Conservation (phyloP, 352 stramenopile species). For the Pelagophyceae sp. region DNA sequence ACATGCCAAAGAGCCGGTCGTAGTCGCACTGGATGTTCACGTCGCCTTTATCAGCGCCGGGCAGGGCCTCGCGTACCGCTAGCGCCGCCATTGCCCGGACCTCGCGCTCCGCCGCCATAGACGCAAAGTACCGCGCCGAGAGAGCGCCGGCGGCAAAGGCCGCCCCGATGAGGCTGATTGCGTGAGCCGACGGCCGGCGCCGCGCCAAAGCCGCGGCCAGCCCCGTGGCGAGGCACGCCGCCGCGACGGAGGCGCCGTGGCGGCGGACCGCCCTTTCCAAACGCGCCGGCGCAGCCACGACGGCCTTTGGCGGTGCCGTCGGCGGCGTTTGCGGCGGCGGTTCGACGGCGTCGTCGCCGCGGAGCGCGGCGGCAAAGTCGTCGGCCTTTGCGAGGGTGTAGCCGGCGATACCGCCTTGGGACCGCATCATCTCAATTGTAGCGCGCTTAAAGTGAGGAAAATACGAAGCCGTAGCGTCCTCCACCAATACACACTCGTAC, state of each 20-base stretch:
- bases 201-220: no score
- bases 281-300: no score
- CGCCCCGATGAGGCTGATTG: background rate
- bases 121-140: background rate
- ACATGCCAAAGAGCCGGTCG: background rate
- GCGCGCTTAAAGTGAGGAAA: conserved; percentile 42
- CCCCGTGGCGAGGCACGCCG: no score
- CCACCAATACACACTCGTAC: conserved; percentile 46
- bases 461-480: conserved; percentile 36
- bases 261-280: no score
- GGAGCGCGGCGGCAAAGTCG: no score
- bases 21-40: background rate
- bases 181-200: no score
- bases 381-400: no score
- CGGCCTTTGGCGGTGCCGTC: no score
- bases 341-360: no score
- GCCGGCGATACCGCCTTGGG: conserved; percentile 44
- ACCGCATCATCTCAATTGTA: conserved; percentile 42
- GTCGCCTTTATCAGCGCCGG: background rate
- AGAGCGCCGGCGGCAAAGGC: background rate
- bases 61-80: background rate
- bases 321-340: no score
- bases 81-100: background rate
- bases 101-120: background rate
- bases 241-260: no score